These are phyloP conservation scores for Coniochaeta ligniaria DNA, from an alignment of 2,329 filamentous ascomycete genomes.

Conservation along the genomic window DNA sequence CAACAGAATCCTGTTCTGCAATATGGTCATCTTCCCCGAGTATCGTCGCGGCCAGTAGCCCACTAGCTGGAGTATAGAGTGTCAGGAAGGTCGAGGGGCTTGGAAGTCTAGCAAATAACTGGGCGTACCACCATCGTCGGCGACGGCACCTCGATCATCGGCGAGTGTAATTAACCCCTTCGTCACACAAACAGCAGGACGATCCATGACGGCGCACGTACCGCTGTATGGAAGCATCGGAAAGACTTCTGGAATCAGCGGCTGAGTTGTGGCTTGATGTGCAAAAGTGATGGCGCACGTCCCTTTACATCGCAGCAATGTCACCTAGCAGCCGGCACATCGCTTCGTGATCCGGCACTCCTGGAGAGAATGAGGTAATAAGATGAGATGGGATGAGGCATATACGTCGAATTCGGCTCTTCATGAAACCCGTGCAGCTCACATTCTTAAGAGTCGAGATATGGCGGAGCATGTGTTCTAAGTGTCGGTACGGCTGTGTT, in stretches of 20 bases:
- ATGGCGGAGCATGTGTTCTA: neutral
- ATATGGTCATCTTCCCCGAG: too few relatives aligned
- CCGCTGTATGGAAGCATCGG: neutral
- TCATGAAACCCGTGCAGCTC: too few relatives aligned
- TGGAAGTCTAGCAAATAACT: neutral
- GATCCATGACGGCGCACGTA: neutral
- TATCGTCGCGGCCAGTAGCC: too few relatives aligned
- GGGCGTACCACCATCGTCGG: neutral
- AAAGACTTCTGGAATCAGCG: neutral
- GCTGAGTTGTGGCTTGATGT: neutral
- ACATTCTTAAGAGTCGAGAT: neutral
- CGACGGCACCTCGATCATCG: neutral
- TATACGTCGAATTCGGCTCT: too few relatives aligned
- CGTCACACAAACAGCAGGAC: neutral
- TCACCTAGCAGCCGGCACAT: neutral
- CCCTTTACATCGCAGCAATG: neutral
- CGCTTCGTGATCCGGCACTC: constrained; percentile 1
- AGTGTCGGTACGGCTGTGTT: neutral
- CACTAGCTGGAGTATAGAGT: too few relatives aligned
- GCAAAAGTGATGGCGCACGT: neutral
- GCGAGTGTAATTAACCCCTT: neutral
- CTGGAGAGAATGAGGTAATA: neutral
- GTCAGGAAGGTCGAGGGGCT: too few relatives aligned
- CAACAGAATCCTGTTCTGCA: too few relatives aligned
- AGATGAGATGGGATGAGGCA: neutral